phyloP scores from a whole-genome alignment of 768 basidiomycete species.

The Kwoniella dejecticola region DNA sequence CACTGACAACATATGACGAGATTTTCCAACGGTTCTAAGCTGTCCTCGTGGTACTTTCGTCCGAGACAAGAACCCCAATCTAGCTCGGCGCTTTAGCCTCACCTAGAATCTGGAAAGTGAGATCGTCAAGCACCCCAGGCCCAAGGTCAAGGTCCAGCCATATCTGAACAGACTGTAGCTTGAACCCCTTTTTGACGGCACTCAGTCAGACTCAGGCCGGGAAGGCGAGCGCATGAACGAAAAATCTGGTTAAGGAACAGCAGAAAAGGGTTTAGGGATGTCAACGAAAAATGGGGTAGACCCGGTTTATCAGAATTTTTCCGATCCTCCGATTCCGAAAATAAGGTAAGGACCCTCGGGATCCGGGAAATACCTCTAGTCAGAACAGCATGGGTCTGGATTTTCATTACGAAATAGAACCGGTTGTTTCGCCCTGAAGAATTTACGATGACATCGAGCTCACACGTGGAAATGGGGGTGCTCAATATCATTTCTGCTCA shows the following conservation, averaged over 20 bases:
- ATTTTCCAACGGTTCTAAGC: not conserved
- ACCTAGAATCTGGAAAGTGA: no score
- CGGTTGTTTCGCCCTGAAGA: not conserved
- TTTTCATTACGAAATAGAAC: not conserved
- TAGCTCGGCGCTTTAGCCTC: not conserved
- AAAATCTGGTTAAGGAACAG: not conserved
- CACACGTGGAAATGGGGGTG: not conserved
- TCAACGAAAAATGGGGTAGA: no score
- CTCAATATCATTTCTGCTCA: not conserved
- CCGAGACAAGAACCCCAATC: not conserved
- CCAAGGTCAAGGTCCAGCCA: not conserved
- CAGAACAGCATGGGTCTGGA: not conserved
- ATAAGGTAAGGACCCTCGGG: slow-evolving; percentile 1
- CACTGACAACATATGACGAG: no score
- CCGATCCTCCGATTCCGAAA: slow-evolving; percentile 2
- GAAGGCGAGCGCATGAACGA: not conserved
- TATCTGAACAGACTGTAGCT: not conserved
- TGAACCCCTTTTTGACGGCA: not conserved
- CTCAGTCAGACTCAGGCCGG: no score
- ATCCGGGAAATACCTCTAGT: not conserved
- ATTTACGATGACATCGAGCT: no score
- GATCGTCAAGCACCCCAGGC: slow-evolving; percentile 12
- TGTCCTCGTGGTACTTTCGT: not conserved
- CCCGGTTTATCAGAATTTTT: not conserved
- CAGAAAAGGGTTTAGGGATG: not conserved